Percentiles rank a stretch among this genome's conserved stretches.
Conservation (phyloP, 2,329 filamentous ascomycete species). For the Endoconidiophora polonica region DNA sequence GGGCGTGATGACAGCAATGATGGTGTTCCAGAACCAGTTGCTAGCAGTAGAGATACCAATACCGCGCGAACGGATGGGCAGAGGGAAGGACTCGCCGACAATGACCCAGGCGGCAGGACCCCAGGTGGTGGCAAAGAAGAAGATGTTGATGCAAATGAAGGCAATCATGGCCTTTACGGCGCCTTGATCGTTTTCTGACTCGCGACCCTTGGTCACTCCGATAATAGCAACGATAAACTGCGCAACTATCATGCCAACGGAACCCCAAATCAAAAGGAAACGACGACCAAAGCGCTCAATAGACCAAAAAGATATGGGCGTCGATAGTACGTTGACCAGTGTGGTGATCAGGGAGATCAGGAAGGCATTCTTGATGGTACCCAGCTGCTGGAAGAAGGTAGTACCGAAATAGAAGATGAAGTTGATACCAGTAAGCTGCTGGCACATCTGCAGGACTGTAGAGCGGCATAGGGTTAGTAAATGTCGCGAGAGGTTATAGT, state of each 20-base stretch:
- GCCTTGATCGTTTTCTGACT: constrained; percentile 34
- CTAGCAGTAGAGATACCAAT: constrained; percentile 74
- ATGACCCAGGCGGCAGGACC: constrained; percentile 67
- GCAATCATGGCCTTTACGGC: constrained; percentile 59
- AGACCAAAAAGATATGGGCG: constrained; percentile 73
- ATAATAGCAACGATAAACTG: constrained; percentile 75
- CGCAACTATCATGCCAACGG: constrained; percentile 67
- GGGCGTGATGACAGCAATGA: constrained; percentile 52
- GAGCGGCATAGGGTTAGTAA: not conserved
- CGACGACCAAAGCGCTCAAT: constrained; percentile 73
- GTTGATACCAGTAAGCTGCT: constrained; percentile 67
- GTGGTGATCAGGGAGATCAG: constrained; percentile 74
- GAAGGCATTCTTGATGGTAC: constrained; percentile 63
- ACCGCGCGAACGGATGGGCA: constrained; percentile 75
- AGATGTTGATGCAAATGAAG: constrained; percentile 86
- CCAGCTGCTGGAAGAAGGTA: constrained; percentile 64
- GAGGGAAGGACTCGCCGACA: constrained; percentile 80
- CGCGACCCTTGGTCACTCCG: constrained; percentile 43
- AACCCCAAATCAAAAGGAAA: constrained; percentile 61
- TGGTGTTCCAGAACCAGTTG: constrained; percentile 86
- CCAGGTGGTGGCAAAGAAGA: constrained; percentile 83
- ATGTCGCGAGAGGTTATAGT: not conserved
- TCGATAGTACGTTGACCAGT: constrained; percentile 73
- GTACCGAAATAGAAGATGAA: constrained; percentile 84
- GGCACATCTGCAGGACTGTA: constrained; percentile 37